phyloP scores from a whole-genome alignment of 495 filamentous ascomycete species.

The Thozetella sp. region DNA sequence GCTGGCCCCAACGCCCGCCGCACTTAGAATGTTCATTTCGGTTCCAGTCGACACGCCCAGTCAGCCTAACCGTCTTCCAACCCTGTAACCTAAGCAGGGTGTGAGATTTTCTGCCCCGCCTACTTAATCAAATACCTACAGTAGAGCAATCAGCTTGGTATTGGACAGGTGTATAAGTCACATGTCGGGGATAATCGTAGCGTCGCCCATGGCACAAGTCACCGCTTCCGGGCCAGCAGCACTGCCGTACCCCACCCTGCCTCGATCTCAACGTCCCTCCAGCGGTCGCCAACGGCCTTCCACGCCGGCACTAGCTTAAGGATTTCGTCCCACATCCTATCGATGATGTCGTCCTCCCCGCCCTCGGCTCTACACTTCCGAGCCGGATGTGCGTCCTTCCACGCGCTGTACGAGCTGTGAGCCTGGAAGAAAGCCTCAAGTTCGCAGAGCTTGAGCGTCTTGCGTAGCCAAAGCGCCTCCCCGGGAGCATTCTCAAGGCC shows the following conservation, averaged over 20 bases:
- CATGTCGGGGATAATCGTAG: too few relatives aligned
- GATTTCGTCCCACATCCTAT: slow-evolving; percentile 57
- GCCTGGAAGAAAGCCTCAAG: slow-evolving; percentile 59
- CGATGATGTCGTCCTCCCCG: slow-evolving; percentile 54
- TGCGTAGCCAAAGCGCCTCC: slow-evolving; percentile 51
- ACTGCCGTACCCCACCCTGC: slow-evolving; percentile 59
- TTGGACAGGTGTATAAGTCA: too few relatives aligned
- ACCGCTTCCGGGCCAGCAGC: slow-evolving; percentile 50
- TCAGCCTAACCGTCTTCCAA: too few relatives aligned
- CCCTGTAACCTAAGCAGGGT: too few relatives aligned
- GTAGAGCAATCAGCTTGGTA: too few relatives aligned
- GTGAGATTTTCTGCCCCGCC: slow-evolving; percentile 4
- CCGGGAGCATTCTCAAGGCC: slow-evolving; percentile 32
- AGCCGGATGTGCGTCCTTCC: slow-evolving; percentile 51
- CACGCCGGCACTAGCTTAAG: slow-evolving; percentile 47
- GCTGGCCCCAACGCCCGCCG: too few relatives aligned
- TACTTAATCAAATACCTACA: slow-evolving; percentile 5
- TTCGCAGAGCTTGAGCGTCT: slow-evolving; percentile 52
- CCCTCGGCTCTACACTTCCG: slow-evolving; percentile 44
- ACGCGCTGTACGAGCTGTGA: slow-evolving; percentile 55
- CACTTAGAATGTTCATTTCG: too few relatives aligned
- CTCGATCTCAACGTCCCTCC: slow-evolving; percentile 50
- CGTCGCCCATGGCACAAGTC: too few relatives aligned
- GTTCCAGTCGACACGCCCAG: too few relatives aligned
- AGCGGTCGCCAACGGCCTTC: slow-evolving; percentile 42